A percentile compares a stretch with the other conserved stretches of the same genome.
Evolutionary conservation across 129 eudicot genomes (phyloP).

Genomic region (Pseudognaphalium luteoalbum): DNA sequence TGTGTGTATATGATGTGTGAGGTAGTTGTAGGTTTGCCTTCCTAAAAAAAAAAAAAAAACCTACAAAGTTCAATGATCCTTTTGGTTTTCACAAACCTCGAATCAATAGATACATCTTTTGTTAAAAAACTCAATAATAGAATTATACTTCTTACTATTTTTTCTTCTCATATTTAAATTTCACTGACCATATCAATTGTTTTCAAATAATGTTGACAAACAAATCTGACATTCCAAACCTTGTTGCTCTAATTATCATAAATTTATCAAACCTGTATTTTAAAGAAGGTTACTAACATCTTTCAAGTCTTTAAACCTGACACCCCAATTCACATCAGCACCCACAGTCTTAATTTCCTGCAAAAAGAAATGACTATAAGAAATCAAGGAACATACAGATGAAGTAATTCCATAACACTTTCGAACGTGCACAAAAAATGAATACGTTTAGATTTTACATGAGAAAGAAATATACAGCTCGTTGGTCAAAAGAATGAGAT

Average conservation of each 20-base stretch:
- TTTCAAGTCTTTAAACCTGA: constrained; percentile 67
- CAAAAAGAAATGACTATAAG: constrained; percentile 14
- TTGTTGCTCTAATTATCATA: background rate
- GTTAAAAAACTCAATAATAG: background rate
- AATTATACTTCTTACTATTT: constrained; percentile 4
- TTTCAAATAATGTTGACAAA: background rate
- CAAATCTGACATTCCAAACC: background rate
- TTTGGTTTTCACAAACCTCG: constrained; percentile 6
- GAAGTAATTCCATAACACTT: background rate
- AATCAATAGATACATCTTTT: background rate
- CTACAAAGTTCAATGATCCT: background rate
- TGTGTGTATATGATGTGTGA: too few relatives aligned
- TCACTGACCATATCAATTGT: background rate
- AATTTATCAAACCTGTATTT: background rate
- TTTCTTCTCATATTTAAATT: background rate
- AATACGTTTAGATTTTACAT: background rate
- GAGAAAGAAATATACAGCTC: background rate
- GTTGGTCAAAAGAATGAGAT: background rate
- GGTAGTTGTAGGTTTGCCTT: too few relatives aligned
- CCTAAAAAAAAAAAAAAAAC: too few relatives aligned
- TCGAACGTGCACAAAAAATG: background rate
- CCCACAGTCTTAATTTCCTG: constrained; percentile 93
- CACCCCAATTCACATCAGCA: constrained; percentile 99
- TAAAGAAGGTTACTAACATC: constrained; percentile 56
- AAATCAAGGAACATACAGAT: constrained; percentile 5